A percentile compares a stretch with the other conserved stretches of the same genome.
Evolutionary conservation across 805 yeast genomes (phyloP).

Genomic region (Starmerella vaccinii): DNA sequence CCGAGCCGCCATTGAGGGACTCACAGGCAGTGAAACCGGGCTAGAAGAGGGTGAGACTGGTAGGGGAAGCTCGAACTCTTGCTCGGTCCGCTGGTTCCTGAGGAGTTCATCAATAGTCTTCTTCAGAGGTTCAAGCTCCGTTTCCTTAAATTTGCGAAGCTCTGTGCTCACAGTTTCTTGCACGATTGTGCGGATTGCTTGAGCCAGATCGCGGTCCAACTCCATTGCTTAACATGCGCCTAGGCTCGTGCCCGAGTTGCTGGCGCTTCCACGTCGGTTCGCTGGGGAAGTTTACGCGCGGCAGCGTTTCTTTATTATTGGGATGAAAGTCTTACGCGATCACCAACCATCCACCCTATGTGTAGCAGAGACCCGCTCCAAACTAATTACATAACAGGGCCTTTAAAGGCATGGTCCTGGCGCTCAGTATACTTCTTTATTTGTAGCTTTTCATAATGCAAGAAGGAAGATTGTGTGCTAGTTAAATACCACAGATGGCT

Average conservation of each 20-base stretch:
- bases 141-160: constrained; percentile 13
- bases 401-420: no score
- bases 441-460: no score
- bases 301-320: no score
- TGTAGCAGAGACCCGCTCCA: no score
- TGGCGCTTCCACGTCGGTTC: no score
- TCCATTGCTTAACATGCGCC: background rate
- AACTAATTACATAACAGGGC: no score
- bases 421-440: no score
- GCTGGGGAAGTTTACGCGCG: no score
- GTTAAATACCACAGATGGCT: no score
- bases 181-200: constrained; percentile 10
- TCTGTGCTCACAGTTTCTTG: constrained; percentile 13
- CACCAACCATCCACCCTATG: no score
- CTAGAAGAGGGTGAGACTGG: background rate
- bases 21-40: background rate
- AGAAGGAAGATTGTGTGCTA: no score
- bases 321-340: no score
- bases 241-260: background rate
- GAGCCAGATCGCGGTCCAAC: constrained; percentile 1
- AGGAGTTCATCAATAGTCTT: constrained; percentile 8
- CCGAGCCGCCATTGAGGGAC: background rate
- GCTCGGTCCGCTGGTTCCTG: background rate
- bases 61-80: constrained; percentile 10
- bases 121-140: constrained; percentile 15